Conservation (phyloP, 2,329 filamentous ascomycete genomes). For the Aspergillus quadricinctus region DNA sequence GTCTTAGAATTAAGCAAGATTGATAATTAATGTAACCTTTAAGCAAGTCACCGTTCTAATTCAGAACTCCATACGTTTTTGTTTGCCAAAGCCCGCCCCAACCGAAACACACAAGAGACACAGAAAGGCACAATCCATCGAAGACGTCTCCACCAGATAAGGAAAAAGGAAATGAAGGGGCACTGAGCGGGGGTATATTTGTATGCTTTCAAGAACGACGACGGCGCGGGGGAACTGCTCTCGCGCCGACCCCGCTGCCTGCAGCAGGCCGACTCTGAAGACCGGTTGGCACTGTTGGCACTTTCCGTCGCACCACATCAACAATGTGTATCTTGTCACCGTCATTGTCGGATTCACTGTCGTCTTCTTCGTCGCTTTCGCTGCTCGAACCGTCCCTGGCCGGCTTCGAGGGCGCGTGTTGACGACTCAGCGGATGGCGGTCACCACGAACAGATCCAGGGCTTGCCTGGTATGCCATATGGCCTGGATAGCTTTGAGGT, state of each 20-base stretch:
- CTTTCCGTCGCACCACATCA: constrained; percentile 24
- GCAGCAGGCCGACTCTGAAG: constrained; percentile 14
- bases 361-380: constrained; percentile 13
- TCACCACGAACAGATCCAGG: constrained; percentile 18
- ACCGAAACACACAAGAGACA: constrained; percentile 6
- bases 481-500: constrained; percentile 15
- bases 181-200: constrained; percentile 3
- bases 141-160: constrained; percentile 1
- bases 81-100: not conserved
- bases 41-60: not conserved
- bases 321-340: constrained; percentile 32
- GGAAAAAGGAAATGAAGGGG: constrained; percentile 4
- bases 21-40: not conserved
- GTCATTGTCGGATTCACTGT: constrained; percentile 20
- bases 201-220: constrained; percentile 16
- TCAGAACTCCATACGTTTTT: constrained; percentile 8
- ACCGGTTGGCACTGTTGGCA: constrained; percentile 17
- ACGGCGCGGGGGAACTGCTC: constrained; percentile 21
- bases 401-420: constrained; percentile 14
- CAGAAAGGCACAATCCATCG: constrained; percentile 5
- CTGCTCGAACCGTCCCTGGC: constrained; percentile 15
- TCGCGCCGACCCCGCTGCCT: constrained; percentile 5
- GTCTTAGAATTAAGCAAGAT: not conserved
- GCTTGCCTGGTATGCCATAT: constrained; percentile 20
- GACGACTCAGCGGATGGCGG: constrained; percentile 13